Base-by-base conservation (phyloP, 768 basidiomycete genomes). In the Boletus bicolor region DNA sequence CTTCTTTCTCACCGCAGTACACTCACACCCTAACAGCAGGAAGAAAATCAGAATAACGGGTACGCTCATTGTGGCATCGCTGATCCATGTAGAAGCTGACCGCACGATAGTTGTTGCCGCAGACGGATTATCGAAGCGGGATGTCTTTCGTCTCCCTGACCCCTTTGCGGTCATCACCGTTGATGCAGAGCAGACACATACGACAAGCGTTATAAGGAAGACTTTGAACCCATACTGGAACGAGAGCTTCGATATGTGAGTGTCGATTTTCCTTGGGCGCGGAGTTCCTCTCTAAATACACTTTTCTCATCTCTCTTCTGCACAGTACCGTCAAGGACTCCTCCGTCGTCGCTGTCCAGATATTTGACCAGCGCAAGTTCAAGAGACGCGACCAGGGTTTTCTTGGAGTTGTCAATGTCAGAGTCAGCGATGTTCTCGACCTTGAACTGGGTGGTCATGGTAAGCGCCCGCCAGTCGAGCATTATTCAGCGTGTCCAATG, bases 301-400 rank as follows among this genome's bases (percentile, higher is more conserved):
- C 47, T 14, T 48, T 56, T 57, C 53, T 56, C 30, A 61, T 35
- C 55, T 44, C 55, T 49, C 34, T 17, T 53, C 30, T 53, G 51
- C 41, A 26, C 64, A 98, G 95, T 63, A 91, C 83, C 49, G 96
- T 97, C 69, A 96, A 94, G 72, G 97, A 99, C 63, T 93, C 91
- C n/a, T 98, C 95, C 17, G 91, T 98, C 46, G 84, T 99, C 55
- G 93, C 93, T 5, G 95, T 98, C 1, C 97, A 99, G 75, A 97
- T 98, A 65, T 98, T 98, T 64, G 97, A 99, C 75, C 96, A 98
- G 74, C 87, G 93, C 72, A 99, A 99, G 75, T 98, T 98, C 79
- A 99, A 99, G 80, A 82, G 91, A 74, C 86, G 89, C 66, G 97
- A 99, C 71, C 97, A 98, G 70, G 97, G 97, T 2, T 99, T 99